Conservation (phyloP, 441 rosid genomes). For the Bocquillonia castaneifolia region DNA sequence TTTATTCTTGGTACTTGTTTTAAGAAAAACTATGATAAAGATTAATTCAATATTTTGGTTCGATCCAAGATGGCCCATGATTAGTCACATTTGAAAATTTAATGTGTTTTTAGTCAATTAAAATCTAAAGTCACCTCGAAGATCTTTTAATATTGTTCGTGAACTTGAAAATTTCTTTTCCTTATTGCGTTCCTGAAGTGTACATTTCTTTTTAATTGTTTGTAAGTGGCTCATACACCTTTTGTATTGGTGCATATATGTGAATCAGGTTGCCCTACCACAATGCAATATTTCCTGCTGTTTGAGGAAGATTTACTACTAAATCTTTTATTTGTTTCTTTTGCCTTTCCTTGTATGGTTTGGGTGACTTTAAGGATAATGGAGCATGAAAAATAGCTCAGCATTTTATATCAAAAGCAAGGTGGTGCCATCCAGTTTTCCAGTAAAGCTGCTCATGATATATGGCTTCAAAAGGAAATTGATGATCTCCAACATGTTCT, state of each 20-base stretch:
- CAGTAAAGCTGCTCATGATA: constrained; percentile 81
- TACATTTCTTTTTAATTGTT: neutral
- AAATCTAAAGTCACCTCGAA: neutral
- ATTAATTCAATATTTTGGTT: neutral
- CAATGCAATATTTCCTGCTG: neutral
- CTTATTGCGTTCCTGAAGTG: neutral
- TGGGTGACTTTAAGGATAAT: constrained; percentile 55
- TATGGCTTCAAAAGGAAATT: constrained; percentile 93
- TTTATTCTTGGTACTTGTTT: neutral
- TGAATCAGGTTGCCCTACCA: neutral
- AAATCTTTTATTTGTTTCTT: constrained; percentile 16
- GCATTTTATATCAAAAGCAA: constrained; percentile 95
- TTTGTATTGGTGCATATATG: neutral
- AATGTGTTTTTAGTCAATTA: no score
- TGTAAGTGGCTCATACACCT: neutral
- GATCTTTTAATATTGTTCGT: neutral
- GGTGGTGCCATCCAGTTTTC: constrained; percentile 98
- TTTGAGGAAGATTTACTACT: constrained; percentile 12
- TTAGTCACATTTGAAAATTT: no score
- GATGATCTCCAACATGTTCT: constrained; percentile 78
- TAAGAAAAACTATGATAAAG: neutral
- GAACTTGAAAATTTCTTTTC: neutral
- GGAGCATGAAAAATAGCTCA: constrained; percentile 94
- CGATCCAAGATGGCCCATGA: neutral
- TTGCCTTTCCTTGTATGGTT: constrained; percentile 3